These are phyloP conservation scores for Eucalyptus pauciflora DNA, from an alignment of 345 rosid genomes.

Conservation along the genomic window DNA sequence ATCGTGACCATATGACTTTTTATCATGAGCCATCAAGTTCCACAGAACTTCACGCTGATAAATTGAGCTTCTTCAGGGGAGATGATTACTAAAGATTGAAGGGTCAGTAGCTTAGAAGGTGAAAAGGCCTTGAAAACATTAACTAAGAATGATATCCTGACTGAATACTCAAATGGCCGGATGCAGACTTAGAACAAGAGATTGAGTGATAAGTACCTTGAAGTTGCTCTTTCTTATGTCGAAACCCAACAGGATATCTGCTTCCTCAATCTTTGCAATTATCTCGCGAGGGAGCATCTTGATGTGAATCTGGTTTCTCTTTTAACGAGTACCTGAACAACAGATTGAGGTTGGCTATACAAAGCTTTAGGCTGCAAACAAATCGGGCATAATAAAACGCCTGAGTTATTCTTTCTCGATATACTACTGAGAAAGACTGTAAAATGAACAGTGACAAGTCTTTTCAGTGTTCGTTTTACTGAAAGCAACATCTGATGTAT, in stretches of 20 bases:
- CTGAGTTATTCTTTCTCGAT: not conserved
- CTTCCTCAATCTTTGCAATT: constrained; percentile 66
- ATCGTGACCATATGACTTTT: not conserved
- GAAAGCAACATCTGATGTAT: not conserved
- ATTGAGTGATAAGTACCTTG: constrained; percentile 34
- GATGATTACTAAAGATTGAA: not conserved
- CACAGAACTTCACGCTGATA: not conserved
- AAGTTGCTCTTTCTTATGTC: constrained; percentile 72
- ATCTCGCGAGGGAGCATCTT: constrained; percentile 65
- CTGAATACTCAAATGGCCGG: not conserved
- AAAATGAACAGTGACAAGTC: not conserved
- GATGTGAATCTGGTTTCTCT: constrained; percentile 83
- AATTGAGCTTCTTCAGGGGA: not conserved
- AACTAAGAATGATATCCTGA: not conserved
- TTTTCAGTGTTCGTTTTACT: not conserved
- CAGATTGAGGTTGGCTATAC: not conserved
- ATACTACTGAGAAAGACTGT: not conserved
- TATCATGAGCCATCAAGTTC: not conserved
- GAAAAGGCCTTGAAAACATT: not conserved
- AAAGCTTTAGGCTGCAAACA: not conserved
- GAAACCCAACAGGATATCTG: constrained; percentile 78
- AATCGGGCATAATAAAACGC: not conserved
- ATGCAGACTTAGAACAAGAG: not conserved
- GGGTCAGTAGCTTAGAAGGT: not conserved
- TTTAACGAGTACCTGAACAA: constrained; percentile 61